Percentiles rank a stretch among this genome's conserved stretches.
Conservation (phyloP, 768 basidiomycete species). For the Hygrophorus russula region DNA sequence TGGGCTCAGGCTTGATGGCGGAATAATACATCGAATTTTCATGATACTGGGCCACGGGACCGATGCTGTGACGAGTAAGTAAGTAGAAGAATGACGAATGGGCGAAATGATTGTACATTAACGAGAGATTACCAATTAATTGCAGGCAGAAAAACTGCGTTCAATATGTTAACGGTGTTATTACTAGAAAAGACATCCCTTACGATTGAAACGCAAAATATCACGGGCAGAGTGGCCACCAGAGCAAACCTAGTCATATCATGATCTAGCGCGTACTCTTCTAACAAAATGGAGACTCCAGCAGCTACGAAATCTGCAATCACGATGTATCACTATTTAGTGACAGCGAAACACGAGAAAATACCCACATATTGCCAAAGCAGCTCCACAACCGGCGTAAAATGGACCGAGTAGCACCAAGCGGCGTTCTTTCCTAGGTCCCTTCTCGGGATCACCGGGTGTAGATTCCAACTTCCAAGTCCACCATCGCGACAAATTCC, state of each 20-base stretch:
- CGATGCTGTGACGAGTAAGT: constrained; percentile 32
- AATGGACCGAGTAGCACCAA: constrained; percentile 55
- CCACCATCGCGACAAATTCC: constrained; percentile 12
- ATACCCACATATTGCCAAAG: constrained; percentile 49
- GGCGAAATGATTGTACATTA: constrained; percentile 39
- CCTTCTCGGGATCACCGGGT: not conserved
- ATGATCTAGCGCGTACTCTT: constrained; percentile 61
- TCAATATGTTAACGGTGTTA: not conserved
- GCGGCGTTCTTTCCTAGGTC: constrained; percentile 20
- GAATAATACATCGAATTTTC: constrained; percentile 78
- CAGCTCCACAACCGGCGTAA: constrained; percentile 59
- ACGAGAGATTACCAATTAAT: constrained; percentile 49
- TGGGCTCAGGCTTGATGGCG: constrained; percentile 48
- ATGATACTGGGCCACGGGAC: constrained; percentile 78
- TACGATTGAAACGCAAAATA: constrained; percentile 69
- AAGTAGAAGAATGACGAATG: constrained; percentile 15
- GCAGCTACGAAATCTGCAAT: constrained; percentile 55
- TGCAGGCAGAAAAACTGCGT: constrained; percentile 64
- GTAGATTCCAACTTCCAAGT: constrained; percentile 36
- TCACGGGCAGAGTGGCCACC: constrained; percentile 51
- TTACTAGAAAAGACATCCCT: constrained; percentile 13
- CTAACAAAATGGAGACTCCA: constrained; percentile 47
- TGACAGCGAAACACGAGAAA: not conserved
- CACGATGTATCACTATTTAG: constrained; percentile 1
- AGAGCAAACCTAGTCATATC: constrained; percentile 54